Percentiles rank a stretch among this genome's conserved stretches.
These are phyloP conservation scores for Triticum timopheevii DNA, from an alignment of 176 grass and related monocot species.

Conservation along the genomic window DNA sequence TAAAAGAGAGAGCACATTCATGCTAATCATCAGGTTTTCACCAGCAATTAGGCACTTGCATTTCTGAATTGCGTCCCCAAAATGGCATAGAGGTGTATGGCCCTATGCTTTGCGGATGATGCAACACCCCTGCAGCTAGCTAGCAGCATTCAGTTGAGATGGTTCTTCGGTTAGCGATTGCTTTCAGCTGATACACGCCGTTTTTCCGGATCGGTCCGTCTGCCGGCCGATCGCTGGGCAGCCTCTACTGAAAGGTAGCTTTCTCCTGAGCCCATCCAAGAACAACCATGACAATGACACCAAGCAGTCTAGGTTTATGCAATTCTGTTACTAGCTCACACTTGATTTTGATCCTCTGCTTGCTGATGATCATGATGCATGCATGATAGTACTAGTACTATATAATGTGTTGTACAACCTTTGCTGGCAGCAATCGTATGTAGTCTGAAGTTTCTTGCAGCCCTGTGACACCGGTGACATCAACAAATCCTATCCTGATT, in stretches of 20 bases:
- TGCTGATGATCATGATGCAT: background rate
- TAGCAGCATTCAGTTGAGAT: conserved; percentile 10
- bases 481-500: conserved; percentile 27
- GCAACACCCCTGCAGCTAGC: background rate
- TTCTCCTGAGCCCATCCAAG: background rate
- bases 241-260: conserved; percentile 41
- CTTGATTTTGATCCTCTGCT: background rate
- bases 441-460: conserved; percentile 30
- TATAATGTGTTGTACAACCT: no score
- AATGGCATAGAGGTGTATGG: background rate
- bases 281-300: no score
- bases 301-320: background rate
- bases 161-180: conserved; percentile 88
- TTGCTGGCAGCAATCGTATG: background rate
- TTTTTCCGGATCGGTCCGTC: background rate
- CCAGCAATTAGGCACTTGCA: background rate
- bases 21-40: conserved; percentile 3
- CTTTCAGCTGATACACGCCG: conserved; percentile 64
- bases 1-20: background rate
- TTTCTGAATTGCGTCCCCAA: background rate
- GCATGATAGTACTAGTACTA: background rate
- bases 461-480: conserved; percentile 53
- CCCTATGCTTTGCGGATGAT: conserved; percentile 14
- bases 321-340: background rate
- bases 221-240: conserved; percentile 16